Evolutionary conservation across 1,284 basidiomycete species (phyloP), one percentile per base, ranked within the genome.

Genomic region (Marasmius sp.): DNA sequence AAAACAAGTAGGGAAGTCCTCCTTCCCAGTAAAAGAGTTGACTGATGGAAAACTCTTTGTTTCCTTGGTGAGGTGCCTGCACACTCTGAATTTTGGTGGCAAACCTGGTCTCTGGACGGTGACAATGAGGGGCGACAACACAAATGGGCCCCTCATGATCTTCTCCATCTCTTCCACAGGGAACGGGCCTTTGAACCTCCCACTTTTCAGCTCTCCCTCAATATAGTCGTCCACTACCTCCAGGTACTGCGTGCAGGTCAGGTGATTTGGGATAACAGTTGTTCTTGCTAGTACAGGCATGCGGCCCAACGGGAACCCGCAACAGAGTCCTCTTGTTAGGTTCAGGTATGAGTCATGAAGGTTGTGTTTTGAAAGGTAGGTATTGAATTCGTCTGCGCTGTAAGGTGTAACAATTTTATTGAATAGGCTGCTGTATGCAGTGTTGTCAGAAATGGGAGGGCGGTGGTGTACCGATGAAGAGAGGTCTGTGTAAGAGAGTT

Each of bases 151-250:
- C n/a, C n/a, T n/a, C n/a, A n/a, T n/a, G n/a, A n/a, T n/a, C n/a
- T n/a, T 11, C 34, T 49, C 53, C n/a, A 52, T 50, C 5, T 57
- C 37, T 14, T 22, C 36, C 39, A 56, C 48, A 2, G 62, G 52
- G 38, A 59, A 66, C 3, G 65, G 66, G 12, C 66, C 64, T 3
- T 45, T 58, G 53, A 64, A 64, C 1, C 65, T 49, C 12, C 59
- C 59, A 1, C 18, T 53, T 0, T 20, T n/a, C 1, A 61, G 18
- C 38, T 66, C 63, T 6, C 53, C 53, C 1, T 36, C 20, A 9
- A 66, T 22, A 39, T 66, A 64, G 7, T 50, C 59, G 8, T 57
- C 36, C 4, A 67, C 60, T 1, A 41, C 41, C 0, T 54, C 54
- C 4, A 27, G 8, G 51, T 63, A 33, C 9, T 59, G 39, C 9